Evolutionary conservation across 345 rosid species (phyloP), one percentile per base, ranked within the genome.

Genomic region (Leavenworthia alabamica): DNA sequence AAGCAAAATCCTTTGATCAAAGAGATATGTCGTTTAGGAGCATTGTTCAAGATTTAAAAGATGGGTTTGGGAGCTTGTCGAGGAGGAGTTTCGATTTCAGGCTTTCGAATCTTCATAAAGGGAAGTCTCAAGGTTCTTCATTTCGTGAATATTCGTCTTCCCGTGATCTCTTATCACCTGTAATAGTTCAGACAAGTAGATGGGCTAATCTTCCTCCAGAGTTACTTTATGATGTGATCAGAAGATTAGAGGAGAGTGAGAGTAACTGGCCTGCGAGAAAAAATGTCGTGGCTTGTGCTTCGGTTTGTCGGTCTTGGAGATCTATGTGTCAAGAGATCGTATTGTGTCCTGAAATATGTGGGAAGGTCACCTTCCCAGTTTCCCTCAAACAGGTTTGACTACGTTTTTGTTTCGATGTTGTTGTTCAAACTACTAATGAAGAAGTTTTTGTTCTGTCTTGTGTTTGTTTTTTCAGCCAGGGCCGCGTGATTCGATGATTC

Each of bases 151-250:
- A 57, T 64, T 55, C 75, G 3, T 72, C 80, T 59, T 73, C 75
- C 11, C 75, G 70, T 41, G 81, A 80, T 32, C 79, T 76, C 53
- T 48, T 71, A 47, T 48, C 70, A 26, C 77, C 75, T 50, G 40
- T 74, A 11, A 77, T 81, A 41, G 45, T 76, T 66, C 86, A 81
- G 67, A 76, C 72, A 23, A 78, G 89, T 37, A 54, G 80, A 58
- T 84, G 89, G 89, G 89, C 86, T 35, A 81, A 80, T 68, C 89
- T 84, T 8, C 89, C 86, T 8, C 81, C 84, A 0, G 89, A 81
- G 71, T 63, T 84, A 4, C 83, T 84, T 27, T 74, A 58, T 27
- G 89, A 84, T 62, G 86, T 84, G 26, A 84, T 84, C 41, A 81
- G 60, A 51, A 78, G 86, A 65, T 63, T 81, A 75, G 89, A 84